A percentile compares a stretch with the other conserved stretches of the same genome.
Conservation (phyloP, 2,329 filamentous ascomycete genomes). For the Nigrograna mackinnonii region DNA sequence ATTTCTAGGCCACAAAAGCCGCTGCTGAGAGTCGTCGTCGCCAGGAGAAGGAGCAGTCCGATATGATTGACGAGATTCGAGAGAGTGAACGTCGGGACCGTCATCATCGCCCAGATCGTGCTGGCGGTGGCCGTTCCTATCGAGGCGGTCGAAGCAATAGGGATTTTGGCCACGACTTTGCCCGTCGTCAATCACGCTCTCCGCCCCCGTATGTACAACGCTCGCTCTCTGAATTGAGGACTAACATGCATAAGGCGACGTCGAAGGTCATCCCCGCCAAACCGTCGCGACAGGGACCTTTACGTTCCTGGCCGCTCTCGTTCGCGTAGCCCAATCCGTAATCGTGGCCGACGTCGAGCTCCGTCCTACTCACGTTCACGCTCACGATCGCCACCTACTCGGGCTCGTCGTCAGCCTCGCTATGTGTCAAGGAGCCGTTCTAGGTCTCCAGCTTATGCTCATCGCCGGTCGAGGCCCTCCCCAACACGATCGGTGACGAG, state of each 20-base stretch:
- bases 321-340: too few relatives aligned
- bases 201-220: slow-evolving; percentile 40
- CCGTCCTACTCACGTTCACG: slow-evolving; percentile 23
- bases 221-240: neutral
- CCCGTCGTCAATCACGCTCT: slow-evolving; percentile 56
- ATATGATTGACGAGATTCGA: slow-evolving; percentile 69
- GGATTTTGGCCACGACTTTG: slow-evolving; percentile 54
- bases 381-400: slow-evolving; percentile 15
- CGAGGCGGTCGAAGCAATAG: slow-evolving; percentile 36
- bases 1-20: slow-evolving; percentile 80
- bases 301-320: slow-evolving; percentile 60
- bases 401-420: neutral
- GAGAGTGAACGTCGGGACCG: slow-evolving; percentile 46
- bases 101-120: slow-evolving; percentile 32
- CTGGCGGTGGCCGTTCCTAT: slow-evolving; percentile 41
- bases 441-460: slow-evolving; percentile 24
- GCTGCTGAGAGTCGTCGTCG: slow-evolving; percentile 74
- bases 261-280: slow-evolving; percentile 51
- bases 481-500: neutral
- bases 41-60: slow-evolving; percentile 65
- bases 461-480: slow-evolving; percentile 25
- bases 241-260: slow-evolving; percentile 45
- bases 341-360: slow-evolving; percentile 7
- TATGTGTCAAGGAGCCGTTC: slow-evolving; percentile 8
- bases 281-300: slow-evolving; percentile 57